Conservation (phyloP, 1,284 basidiomycete species). For the Somion occarium region DNA sequence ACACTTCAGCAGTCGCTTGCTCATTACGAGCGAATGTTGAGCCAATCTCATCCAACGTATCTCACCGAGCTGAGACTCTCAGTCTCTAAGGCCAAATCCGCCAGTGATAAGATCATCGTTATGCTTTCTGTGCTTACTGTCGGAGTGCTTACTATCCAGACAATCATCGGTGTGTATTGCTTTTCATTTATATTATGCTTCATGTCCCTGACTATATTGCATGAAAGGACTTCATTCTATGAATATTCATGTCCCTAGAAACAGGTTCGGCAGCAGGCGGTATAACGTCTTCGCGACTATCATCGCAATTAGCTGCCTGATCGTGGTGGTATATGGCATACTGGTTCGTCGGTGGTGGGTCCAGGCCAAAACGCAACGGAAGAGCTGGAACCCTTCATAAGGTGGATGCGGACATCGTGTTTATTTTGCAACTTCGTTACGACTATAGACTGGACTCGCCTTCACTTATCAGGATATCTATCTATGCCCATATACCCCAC, state of each 20-base stretch:
- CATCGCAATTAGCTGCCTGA: conserved; percentile 35
- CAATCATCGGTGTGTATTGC: conserved; percentile 51
- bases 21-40: conserved; percentile 88
- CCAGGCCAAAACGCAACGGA: conserved; percentile 37
- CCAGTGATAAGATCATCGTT: conserved; percentile 65
- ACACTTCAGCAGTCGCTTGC: conserved; percentile 81
- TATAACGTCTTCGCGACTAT: conserved; percentile 47
- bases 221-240: conserved; percentile 55
- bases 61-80: conserved; percentile 71
- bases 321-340: conserved; percentile 34
- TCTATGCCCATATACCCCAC: background rate
- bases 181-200: no score
- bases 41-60: conserved; percentile 85
- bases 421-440: background rate
- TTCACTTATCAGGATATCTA: background rate
- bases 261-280: conserved; percentile 12
- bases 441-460: background rate
- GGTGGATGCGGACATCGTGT: background rate
- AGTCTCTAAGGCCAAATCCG: conserved; percentile 55
- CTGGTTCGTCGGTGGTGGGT: conserved; percentile 57
- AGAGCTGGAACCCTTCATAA: background rate
- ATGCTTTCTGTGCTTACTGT: conserved; percentile 66
- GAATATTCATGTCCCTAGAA: conserved; percentile 24
- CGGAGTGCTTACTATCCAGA: conserved; percentile 65
- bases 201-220: background rate